Conservation (phyloP, 768 basidiomycete genomes). For the Serendipita indica region DNA sequence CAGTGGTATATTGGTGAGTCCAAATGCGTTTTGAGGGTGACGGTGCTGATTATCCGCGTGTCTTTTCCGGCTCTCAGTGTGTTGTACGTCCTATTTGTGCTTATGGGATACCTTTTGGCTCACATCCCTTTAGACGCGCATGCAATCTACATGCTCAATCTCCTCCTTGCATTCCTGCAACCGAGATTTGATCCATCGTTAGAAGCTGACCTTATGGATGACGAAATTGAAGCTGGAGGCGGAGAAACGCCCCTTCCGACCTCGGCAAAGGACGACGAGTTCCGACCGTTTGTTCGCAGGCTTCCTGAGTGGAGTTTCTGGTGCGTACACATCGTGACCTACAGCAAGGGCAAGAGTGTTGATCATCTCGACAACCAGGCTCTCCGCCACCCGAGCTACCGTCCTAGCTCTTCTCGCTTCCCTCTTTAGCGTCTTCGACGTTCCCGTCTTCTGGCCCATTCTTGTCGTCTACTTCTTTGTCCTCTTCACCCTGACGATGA, state of each 20-base stretch:
- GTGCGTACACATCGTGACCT: conserved; percentile 29
- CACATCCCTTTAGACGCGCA: conserved; percentile 47
- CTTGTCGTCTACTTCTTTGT: conserved; percentile 94
- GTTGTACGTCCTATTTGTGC: conserved; percentile 37
- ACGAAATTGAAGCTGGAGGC: conserved; percentile 90
- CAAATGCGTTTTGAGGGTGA: neutral
- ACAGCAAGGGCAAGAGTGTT: neutral
- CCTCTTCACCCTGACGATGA: conserved; percentile 88
- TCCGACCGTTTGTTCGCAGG: conserved; percentile 88
- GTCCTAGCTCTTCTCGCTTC: conserved; percentile 70
- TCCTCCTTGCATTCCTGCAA: conserved; percentile 93
- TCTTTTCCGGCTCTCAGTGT: conserved; percentile 30
- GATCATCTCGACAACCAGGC: conserved; percentile 34
- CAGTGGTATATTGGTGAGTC: conserved; percentile 88
- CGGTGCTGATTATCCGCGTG: conserved; percentile 12
- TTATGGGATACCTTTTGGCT: neutral
- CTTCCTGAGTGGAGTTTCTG: conserved; percentile 97
- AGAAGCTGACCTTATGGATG: conserved; percentile 82
- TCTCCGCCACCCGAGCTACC: conserved; percentile 80
- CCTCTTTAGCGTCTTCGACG: conserved; percentile 72
- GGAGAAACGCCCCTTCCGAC: conserved; percentile 44
- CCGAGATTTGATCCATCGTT: conserved; percentile 96
- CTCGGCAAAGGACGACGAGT: conserved; percentile 75
- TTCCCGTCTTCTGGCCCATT: conserved; percentile 99
- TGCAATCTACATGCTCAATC: conserved; percentile 90